Evolutionary conservation across 495 filamentous ascomycete species (phyloP).

Genomic region (Sabuloglossum arenarium): DNA sequence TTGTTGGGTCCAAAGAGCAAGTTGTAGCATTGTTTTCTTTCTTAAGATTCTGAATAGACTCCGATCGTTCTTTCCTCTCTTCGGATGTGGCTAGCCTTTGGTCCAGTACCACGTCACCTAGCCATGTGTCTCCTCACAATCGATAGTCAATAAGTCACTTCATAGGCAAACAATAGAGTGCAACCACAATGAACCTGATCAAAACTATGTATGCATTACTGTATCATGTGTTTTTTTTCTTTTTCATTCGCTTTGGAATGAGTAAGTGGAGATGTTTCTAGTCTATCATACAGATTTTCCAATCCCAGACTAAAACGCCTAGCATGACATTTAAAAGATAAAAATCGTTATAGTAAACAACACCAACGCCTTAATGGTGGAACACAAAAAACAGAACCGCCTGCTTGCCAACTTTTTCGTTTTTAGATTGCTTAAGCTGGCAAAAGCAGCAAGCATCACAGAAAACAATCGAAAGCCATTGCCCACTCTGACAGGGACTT

Average conservation of each 20-base stretch:
- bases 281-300: neutral
- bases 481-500: neutral
- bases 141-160: no score
- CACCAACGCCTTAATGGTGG: neutral
- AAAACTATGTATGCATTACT: neutral
- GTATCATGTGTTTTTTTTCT: neutral
- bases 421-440: neutral
- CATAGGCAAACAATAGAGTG: no score
- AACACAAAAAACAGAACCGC: neutral
- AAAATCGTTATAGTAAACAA: neutral
- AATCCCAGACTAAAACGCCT: neutral
- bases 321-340: neutral
- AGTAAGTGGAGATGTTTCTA: neutral
- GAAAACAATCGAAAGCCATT: neutral
- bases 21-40: slow-evolving; percentile 15
- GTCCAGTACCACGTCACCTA: no score
- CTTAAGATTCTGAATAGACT: no score
- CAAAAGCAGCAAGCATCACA: neutral
- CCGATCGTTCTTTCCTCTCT: no score
- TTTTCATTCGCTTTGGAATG: neutral
- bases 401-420: neutral
- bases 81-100: no score
- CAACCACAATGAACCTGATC: neutral
- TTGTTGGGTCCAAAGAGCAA: slow-evolving; percentile 25
- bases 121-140: no score